Evolutionary conservation across 352 stramenopile species (phyloP).

Genomic region (Globisporangium acanthophoron): DNA sequence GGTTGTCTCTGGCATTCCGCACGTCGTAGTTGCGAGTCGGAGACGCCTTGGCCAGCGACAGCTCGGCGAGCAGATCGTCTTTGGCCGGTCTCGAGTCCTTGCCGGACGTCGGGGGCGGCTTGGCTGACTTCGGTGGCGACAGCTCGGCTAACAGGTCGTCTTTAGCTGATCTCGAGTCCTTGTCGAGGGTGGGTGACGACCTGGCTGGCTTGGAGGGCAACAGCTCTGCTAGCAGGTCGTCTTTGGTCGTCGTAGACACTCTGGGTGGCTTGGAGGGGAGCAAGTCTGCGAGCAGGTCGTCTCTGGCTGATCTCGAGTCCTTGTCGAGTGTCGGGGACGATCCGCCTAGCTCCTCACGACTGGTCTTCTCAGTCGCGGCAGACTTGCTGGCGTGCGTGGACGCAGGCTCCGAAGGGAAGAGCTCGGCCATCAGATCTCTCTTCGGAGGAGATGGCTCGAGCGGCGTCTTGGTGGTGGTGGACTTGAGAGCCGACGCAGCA

Average conservation of each 20-base stretch:
- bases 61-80: slow-evolving; percentile 11
- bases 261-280: neutral
- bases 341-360: neutral
- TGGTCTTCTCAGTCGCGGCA: neutral
- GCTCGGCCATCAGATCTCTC: slow-evolving; percentile 10
- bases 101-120: neutral
- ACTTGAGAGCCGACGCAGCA: neutral
- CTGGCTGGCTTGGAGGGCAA: neutral
- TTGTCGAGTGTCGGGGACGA: neutral
- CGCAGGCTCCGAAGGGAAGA: neutral
- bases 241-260: neutral
- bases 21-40: neutral
- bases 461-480: neutral
- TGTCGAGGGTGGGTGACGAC: neutral
- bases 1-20: slow-evolving; percentile 4
- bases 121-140: neutral
- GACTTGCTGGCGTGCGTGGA: neutral
- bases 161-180: neutral
- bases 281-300: neutral
- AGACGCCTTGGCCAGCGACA: neutral
- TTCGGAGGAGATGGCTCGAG: neutral
- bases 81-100: neutral
- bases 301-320: neutral
- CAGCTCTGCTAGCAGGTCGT: neutral
- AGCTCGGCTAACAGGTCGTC: slow-evolving; percentile 11